phyloP scores from a whole-genome alignment of 2,329 filamentous ascomycete genomes.

The Diaporthe sp. region DNA sequence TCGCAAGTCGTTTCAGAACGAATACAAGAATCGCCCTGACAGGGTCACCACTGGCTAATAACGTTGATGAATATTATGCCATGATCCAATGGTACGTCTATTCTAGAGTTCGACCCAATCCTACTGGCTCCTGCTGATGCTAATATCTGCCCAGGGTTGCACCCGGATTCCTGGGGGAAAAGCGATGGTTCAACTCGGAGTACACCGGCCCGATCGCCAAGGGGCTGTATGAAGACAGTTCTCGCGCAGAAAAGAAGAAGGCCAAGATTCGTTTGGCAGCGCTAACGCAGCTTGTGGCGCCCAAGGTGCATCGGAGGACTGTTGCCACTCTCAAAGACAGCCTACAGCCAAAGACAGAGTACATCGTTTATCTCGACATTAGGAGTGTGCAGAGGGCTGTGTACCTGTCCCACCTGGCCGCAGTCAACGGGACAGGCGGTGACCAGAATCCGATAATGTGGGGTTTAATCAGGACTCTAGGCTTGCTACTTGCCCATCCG shows the following conservation, averaged over 20 bases:
- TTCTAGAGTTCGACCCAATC: not conserved
- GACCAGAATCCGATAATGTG: slow-evolving; percentile 44
- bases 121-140: not conserved
- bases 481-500: slow-evolving; percentile 67
- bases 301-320: slow-evolving; percentile 83
- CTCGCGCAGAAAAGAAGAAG: slow-evolving; percentile 63
- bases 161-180: slow-evolving; percentile 80
- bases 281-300: slow-evolving; percentile 78
- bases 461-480: slow-evolving; percentile 59
- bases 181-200: slow-evolving; percentile 76
- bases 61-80: slow-evolving; percentile 85
- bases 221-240: slow-evolving; percentile 78
- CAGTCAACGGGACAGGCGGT: not conserved
- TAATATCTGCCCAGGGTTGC: slow-evolving; percentile 67
- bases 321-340: slow-evolving; percentile 74
- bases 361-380: slow-evolving; percentile 81
- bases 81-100: slow-evolving; percentile 78
- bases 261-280: slow-evolving; percentile 77
- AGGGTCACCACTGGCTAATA: slow-evolving; percentile 88
- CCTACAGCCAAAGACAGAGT: slow-evolving; percentile 84
- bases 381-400: slow-evolving; percentile 73
- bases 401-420: slow-evolving; percentile 64
- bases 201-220: slow-evolving; percentile 80
- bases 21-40: slow-evolving; percentile 85
- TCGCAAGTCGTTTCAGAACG: slow-evolving; percentile 73